Evolutionary conservation across 1,284 basidiomycete genomes (phyloP).

Genomic region (Apiotrichum montevideense): DNA sequence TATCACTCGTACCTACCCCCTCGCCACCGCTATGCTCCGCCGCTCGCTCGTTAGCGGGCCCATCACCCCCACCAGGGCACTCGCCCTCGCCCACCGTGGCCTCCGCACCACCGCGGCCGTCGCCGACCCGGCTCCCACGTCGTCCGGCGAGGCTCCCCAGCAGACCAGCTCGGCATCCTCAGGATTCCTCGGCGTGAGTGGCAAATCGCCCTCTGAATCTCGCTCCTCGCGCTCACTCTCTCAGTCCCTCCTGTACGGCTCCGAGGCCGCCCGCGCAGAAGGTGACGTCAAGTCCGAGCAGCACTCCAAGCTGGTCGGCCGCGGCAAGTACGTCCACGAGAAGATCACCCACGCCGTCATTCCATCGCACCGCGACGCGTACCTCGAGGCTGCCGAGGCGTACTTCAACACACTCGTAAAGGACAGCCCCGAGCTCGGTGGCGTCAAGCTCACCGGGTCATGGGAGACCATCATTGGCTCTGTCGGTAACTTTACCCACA

Average conservation of each 20-base stretch:
- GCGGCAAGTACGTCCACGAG: slow-evolving; percentile 72
- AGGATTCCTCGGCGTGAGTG: slow-evolving; percentile 5
- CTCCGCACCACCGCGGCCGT: slow-evolving; percentile 3
- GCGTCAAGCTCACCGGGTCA: slow-evolving; percentile 77
- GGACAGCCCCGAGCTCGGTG: slow-evolving; percentile 57
- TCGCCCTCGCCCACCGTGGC: neutral
- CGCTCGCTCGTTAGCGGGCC: slow-evolving; percentile 3
- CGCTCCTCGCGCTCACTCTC: slow-evolving; percentile 5
- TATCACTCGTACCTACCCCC: neutral
- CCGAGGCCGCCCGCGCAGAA: slow-evolving; percentile 72
- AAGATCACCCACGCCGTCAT: slow-evolving; percentile 82
- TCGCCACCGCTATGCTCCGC: neutral
- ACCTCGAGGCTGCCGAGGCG: slow-evolving; percentile 73
- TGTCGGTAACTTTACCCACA: slow-evolving; percentile 66
- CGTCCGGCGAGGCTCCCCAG: too few species aligned
- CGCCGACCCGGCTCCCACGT: too few species aligned
- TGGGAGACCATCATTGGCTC: slow-evolving; percentile 83
- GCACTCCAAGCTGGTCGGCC: slow-evolving; percentile 74
- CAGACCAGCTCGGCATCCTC: too few species aligned
- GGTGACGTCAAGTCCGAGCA: slow-evolving; percentile 63
- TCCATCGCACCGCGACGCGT: slow-evolving; percentile 69
- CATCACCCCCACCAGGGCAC: neutral
- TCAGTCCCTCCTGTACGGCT: slow-evolving; percentile 63
- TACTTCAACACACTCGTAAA: slow-evolving; percentile 74
- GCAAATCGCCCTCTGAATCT: neutral